Conservation (phyloP, 1,284 basidiomycete genomes). For the Cryptococcus amylolentus region DNA sequence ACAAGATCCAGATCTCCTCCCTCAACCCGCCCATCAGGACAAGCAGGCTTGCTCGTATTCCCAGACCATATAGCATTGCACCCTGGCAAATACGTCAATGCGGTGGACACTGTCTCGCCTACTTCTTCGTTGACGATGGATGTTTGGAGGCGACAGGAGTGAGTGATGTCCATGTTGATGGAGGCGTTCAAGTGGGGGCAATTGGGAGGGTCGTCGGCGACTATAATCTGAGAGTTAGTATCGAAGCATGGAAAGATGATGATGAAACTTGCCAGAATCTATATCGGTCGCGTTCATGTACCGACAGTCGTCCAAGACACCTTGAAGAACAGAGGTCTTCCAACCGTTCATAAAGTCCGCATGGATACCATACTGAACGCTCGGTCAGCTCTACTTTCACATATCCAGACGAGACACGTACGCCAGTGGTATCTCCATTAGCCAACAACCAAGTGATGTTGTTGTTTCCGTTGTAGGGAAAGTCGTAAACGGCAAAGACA, state of each 20-base stretch:
- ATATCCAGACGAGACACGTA: background rate
- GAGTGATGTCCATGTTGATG: slow-evolving; percentile 15
- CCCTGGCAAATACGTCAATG: slow-evolving; percentile 16
- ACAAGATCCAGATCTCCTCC: slow-evolving; percentile 16
- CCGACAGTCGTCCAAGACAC: slow-evolving; percentile 20
- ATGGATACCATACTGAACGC: slow-evolving; percentile 17
- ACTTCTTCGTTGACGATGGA: slow-evolving; percentile 21
- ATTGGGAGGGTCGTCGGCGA: slow-evolving; percentile 15
- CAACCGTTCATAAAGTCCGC: slow-evolving; percentile 29
- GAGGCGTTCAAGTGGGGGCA: slow-evolving; percentile 17
- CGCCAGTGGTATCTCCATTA: slow-evolving; percentile 21
- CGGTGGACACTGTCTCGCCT: slow-evolving; percentile 5
- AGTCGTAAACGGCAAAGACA: slow-evolving; percentile 15
- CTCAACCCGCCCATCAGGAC: slow-evolving; percentile 17
- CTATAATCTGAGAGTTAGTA: background rate
- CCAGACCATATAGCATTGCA: slow-evolving; percentile 26
- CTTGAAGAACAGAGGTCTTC: slow-evolving; percentile 17
- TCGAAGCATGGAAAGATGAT: no score
- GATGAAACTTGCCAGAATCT: slow-evolving; percentile 2
- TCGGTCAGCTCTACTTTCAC: background rate
- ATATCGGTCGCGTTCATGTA: slow-evolving; percentile 24
- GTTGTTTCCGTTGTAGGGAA: slow-evolving; percentile 18
- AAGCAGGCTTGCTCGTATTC: slow-evolving; percentile 16
- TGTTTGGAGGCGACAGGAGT: slow-evolving; percentile 18
- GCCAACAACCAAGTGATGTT: slow-evolving; percentile 19